Percentiles rank a stretch among this genome's conserved stretches.
Evolutionary conservation across 306 rosid species (phyloP).

Genomic region (Trifolium pratense): DNA sequence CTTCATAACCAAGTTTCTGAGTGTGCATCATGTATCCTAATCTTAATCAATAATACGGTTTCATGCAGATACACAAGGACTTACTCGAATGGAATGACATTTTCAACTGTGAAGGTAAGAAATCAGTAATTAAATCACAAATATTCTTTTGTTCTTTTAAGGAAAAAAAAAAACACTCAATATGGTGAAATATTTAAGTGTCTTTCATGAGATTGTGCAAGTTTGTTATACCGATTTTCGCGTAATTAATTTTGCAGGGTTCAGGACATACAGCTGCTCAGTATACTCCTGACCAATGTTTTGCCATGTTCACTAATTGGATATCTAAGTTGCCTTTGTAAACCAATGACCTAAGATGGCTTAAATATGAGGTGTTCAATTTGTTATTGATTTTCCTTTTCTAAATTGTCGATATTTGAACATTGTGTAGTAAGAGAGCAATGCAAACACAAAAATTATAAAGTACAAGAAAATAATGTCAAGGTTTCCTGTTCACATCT

Average conservation of each 20-base stretch:
- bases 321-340: slow-evolving; percentile 32
- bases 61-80: slow-evolving; percentile 38
- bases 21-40: background rate
- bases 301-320: slow-evolving; percentile 31
- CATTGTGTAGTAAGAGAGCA: background rate
- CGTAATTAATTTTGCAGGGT: slow-evolving; percentile 28
- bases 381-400: background rate
- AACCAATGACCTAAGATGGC: background rate
- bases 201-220: background rate
- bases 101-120: slow-evolving; percentile 56
- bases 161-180: background rate
- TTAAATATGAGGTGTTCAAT: background rate
- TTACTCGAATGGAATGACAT: slow-evolving; percentile 52
- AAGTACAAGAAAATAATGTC: too few relatives aligned
- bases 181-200: background rate
- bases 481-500: too few relatives aligned
- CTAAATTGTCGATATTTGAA: background rate
- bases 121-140: background rate
- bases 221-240: background rate
- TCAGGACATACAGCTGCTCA: slow-evolving; percentile 22
- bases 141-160: background rate
- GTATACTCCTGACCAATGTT: slow-evolving; percentile 27
- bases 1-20: too few relatives aligned
- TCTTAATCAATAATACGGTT: background rate
- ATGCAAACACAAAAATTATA: background rate